Evolutionary conservation across 148 eudicot species (phyloP), one percentile per base, ranked within the genome.

Genomic region (Chenopodium quinoa): DNA sequence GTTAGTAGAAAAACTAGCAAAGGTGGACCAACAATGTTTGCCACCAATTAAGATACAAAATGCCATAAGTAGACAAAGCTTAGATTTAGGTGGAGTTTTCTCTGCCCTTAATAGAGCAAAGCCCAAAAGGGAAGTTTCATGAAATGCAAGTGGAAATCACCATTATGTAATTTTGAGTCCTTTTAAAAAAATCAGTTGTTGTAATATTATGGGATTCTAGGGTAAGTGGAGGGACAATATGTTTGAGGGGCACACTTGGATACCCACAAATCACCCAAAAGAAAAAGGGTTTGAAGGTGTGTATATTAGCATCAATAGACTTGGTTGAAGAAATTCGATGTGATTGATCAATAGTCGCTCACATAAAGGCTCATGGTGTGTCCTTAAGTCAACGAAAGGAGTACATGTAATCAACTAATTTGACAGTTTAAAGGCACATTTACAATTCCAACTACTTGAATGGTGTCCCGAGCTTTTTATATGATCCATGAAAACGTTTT

Each of bases 1-100:
- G 44, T 34, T 37, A 14, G 71, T 29, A 29, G 71, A 32, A 37
- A 19, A 60, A 63, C 25, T 68, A 70, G 25, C 63, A 44, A 73
- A 78, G 64, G 83, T 86, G 90, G 88, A 85, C 88, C 89, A 72
- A 47, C 32, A 7, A 32, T 86, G 91, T 76, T 88, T 85, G 86
- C 91, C 91, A 85, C 83, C 75, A 69, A 56, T 3, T 17, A 63
- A 77, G 20, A 64, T 9, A 75, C 46, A 25, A 6, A 31, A 40
- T 47, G 62, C 54, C 54, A 64, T 56, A 63, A 81, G 67, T 7
- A 52, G 82, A 65, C 75, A 82, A 73, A 84, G 27, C 31, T 9
- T 63, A 77, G 82, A 78, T 87, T 60, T 78, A 31, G 85, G 85
- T 86, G 86, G 80, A 84, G 75, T 82, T 81, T 78, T 78, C 84